Evolutionary conservation across 495 filamentous ascomycete species (phyloP).

Genomic region (Penicillium robsamsonii): DNA sequence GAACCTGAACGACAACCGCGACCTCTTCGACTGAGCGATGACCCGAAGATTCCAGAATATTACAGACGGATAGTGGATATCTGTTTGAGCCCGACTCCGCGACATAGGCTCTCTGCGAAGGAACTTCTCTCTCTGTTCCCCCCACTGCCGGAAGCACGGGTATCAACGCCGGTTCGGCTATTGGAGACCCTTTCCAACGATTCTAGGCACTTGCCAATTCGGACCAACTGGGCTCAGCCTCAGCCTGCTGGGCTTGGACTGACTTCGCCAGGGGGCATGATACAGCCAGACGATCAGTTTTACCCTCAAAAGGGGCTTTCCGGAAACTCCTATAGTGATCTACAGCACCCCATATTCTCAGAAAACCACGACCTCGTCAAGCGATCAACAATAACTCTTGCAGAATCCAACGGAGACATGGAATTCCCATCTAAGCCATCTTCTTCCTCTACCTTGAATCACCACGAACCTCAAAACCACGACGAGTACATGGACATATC

Average conservation of each 20-base stretch:
- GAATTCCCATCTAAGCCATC: slow-evolving; percentile 25
- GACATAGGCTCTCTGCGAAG: slow-evolving; percentile 54
- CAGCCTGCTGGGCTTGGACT: neutral
- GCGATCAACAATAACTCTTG: slow-evolving; percentile 27
- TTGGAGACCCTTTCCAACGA: neutral
- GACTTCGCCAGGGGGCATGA: neutral
- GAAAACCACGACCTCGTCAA: slow-evolving; percentile 19
- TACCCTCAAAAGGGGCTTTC: slow-evolving; percentile 8
- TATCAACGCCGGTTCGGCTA: slow-evolving; percentile 3
- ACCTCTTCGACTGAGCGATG: slow-evolving; percentile 57
- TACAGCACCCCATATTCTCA: slow-evolving; percentile 15
- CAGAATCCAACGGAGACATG: slow-evolving; percentile 20
- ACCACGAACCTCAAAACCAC: slow-evolving; percentile 17
- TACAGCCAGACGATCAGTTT: neutral
- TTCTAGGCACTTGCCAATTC: slow-evolving; percentile 7
- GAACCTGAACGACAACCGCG: slow-evolving; percentile 80
- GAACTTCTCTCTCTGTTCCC: slow-evolving; percentile 56
- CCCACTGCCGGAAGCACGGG: slow-evolving; percentile 4
- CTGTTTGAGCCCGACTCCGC: slow-evolving; percentile 56
- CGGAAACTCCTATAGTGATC: slow-evolving; percentile 2
- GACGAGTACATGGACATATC: slow-evolving; percentile 4
- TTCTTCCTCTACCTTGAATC: slow-evolving; percentile 30
- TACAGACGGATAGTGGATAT: slow-evolving; percentile 57
- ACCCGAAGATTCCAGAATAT: slow-evolving; percentile 55
- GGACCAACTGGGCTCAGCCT: slow-evolving; percentile 9